Evolutionary conservation across 495 filamentous ascomycete genomes (phyloP).

Genomic region (Trichoderma virens): DNA sequence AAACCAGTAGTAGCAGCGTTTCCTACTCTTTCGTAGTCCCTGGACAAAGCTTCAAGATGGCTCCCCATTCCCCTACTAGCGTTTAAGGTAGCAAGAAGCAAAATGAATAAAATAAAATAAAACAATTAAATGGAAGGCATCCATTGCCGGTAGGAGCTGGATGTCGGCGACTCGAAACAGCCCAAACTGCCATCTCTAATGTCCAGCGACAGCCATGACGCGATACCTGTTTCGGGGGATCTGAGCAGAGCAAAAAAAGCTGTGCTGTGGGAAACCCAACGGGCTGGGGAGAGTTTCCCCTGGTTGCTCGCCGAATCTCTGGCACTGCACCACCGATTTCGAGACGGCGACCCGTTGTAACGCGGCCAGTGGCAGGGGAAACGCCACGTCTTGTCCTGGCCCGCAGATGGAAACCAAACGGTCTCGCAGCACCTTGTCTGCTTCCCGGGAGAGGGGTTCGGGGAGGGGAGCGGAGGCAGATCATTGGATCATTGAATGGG

Average conservation of each 20-base stretch:
- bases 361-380: constrained; percentile 5
- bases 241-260: too few relatives aligned
- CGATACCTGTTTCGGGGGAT: constrained; percentile 4
- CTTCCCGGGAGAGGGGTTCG: constrained; percentile 6
- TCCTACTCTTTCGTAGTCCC: too few relatives aligned
- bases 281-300: neutral
- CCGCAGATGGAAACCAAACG: constrained; percentile 7
- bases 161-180: neutral
- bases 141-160: neutral
- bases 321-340: neutral
- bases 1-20: too few relatives aligned
- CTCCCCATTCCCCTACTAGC: too few relatives aligned
- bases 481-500: neutral
- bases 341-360: neutral
- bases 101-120: neutral
- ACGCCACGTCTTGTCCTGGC: neutral
- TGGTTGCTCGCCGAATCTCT: constrained; percentile 8
- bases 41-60: too few relatives aligned
- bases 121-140: neutral
- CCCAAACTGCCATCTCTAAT: neutral
- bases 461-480: constrained; percentile 5
- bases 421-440: neutral
- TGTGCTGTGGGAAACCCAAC: neutral
- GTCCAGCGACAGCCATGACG: neutral
- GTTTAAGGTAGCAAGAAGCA: too few relatives aligned